These are phyloP conservation scores for Neoboletus magnificus DNA, from an alignment of 768 basidiomycete species.

Conservation along the genomic window DNA sequence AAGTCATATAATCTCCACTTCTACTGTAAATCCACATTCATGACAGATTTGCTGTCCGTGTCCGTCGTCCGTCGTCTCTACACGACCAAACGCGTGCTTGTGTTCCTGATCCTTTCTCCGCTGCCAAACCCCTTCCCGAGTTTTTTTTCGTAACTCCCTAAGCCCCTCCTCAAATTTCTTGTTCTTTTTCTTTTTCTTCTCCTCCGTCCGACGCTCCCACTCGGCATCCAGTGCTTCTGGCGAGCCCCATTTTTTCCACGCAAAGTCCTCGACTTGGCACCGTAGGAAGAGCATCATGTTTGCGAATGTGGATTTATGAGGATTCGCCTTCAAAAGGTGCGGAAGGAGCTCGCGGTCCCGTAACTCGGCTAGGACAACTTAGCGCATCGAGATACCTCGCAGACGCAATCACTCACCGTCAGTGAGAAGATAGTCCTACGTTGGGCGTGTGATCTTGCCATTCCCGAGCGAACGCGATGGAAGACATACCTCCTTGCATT, in stretches of 20 bases:
- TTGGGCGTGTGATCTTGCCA: background rate
- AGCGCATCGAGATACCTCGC: background rate
- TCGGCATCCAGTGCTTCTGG: conserved; percentile 88
- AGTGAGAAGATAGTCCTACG: conserved; percentile 89
- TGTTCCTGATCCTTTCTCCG: conserved; percentile 84
- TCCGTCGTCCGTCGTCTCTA: conserved; percentile 52
- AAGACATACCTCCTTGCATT: conserved; percentile 83
- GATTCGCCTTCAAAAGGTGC: conserved; percentile 91
- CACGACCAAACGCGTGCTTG: conserved; percentile 72
- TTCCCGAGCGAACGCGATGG: background rate
- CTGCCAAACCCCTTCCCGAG: conserved; percentile 89
- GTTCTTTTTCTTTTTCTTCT: conserved; percentile 87
- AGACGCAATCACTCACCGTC: conserved; percentile 57
- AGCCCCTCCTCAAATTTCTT: conserved; percentile 94
- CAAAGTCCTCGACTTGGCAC: conserved; percentile 92
- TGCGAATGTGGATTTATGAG: conserved; percentile 90
- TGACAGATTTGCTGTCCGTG: conserved; percentile 73
- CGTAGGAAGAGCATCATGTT: conserved; percentile 99
- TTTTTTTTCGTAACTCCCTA: conserved; percentile 76
- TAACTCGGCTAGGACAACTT: conserved; percentile 67
- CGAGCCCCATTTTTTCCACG: conserved; percentile 98
- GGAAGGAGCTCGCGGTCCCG: conserved; percentile 90
- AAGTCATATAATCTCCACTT: conserved; percentile 74
- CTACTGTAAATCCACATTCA: conserved; percentile 87
- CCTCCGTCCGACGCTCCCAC: conserved; percentile 70